Evolutionary conservation across 2,329 filamentous ascomycete genomes (phyloP), one percentile per base, ranked within the genome.

Genomic region (Coleophoma crateriformis): DNA sequence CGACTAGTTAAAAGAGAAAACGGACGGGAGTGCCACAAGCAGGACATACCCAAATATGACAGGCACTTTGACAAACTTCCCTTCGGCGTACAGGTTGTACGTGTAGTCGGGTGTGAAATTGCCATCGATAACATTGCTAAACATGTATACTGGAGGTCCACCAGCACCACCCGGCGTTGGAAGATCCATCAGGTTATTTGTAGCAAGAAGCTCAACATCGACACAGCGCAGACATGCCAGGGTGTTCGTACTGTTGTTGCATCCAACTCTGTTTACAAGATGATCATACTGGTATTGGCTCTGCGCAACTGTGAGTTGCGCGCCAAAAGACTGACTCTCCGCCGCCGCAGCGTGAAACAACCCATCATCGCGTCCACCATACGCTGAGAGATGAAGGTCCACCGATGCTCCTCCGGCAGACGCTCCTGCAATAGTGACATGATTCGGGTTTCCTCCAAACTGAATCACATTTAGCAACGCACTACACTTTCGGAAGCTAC

Each of bases 391-490:
- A 20, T 88, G 82, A 34, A 87, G 71, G 27, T 73, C 77, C n/a
- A 89, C 74, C 4, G 82, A 82, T 1, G 74, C 80, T 3, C 75
- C 86, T 3, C 87, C 87, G 2, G 86, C 85, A 47, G 82, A 86
- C 53, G 76, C 80, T 10, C 87, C 87, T 14, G 81, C 84, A 0
- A 90, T 68, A 0, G 84, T 80, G 10, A 90, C 83, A 55, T 87
- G 84, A 0, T 71, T 60, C 1, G 85, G 82, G 55, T 90, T 71
- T 20, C 86, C 87, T 4, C 86, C 87, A 56, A 91, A 90, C 63
- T 79, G 63, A 3, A 63, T 52, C 33, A 12, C 34, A 12, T 33
- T 34, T 35, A 27, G 10, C 11, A 46, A 41, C 14, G 14, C n/a
- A 20, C 15, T 22, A 53, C 42, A 33, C 14, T 17, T 27, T 4